A percentile compares a stretch with the other conserved stretches of the same genome.
Conservation (phyloP, 2,329 filamentous ascomycete species). For the Hypoxylon sp. region DNA sequence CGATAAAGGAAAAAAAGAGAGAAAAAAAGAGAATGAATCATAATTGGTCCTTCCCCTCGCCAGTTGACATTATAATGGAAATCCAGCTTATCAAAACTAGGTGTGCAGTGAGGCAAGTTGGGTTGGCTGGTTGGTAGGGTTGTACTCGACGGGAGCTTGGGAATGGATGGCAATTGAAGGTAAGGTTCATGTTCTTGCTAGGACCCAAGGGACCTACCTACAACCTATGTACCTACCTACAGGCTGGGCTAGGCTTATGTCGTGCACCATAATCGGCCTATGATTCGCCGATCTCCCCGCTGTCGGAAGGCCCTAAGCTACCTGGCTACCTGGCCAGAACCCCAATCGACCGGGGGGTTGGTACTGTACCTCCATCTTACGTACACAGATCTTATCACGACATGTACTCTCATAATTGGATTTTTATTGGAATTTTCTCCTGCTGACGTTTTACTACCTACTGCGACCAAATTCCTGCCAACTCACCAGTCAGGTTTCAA, state of each 20-base stretch:
- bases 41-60: slow-evolving; percentile 21
- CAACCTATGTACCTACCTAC: no score
- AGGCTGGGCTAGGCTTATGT: slow-evolving; percentile 23
- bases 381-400: slow-evolving; percentile 24
- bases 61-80: slow-evolving; percentile 30
- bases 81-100: slow-evolving; percentile 18
- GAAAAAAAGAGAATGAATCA: slow-evolving; percentile 2
- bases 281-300: slow-evolving; percentile 38
- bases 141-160: no score
- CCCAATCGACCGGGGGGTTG: slow-evolving; percentile 22
- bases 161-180: no score
- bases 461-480: slow-evolving; percentile 10
- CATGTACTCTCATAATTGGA: slow-evolving; percentile 18
- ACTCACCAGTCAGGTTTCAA: slow-evolving; percentile 18
- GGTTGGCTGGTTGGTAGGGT: no score
- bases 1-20: slow-evolving; percentile 10
- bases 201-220: no score
- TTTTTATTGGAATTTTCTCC: slow-evolving; percentile 11
- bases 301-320: slow-evolving; percentile 21
- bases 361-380: no score
- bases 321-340: slow-evolving; percentile 29
- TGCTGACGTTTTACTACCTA: slow-evolving; percentile 14
- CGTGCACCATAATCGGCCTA: slow-evolving; percentile 27
- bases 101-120: slow-evolving; percentile 22
- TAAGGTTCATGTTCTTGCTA: no score